Conservation (phyloP, 495 filamentous ascomycete species). For the Neurospora sp. region DNA sequence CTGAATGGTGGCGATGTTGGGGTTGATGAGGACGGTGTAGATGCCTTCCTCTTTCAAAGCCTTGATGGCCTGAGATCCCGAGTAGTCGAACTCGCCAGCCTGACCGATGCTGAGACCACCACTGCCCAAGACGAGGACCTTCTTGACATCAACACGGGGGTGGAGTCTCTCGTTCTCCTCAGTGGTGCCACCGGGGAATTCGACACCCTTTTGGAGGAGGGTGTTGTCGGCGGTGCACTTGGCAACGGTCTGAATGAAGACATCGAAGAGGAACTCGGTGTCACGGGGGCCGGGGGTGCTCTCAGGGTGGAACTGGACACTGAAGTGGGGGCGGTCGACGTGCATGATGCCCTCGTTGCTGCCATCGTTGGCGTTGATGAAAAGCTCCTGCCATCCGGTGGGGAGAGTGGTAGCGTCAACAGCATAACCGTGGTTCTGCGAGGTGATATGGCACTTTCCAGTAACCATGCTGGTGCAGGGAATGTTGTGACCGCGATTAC, state of each 20-base stretch:
- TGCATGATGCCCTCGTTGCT: constrained; percentile 97
- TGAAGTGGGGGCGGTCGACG: constrained; percentile 77
- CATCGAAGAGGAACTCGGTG: constrained; percentile 92
- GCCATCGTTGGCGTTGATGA: constrained; percentile 95
- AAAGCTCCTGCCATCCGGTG: constrained; percentile 77
- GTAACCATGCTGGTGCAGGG: constrained; percentile 91
- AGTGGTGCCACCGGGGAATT: constrained; percentile 73
- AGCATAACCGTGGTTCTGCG: constrained; percentile 93
- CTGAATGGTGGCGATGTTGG: constrained; percentile 97
- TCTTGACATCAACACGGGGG: constrained; percentile 78
- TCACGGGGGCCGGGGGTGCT: constrained; percentile 93
- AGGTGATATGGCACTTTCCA: constrained; percentile 95
- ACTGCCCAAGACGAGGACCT: constrained; percentile 86
- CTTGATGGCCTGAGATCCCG: constrained; percentile 91
- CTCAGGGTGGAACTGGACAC: constrained; percentile 97
- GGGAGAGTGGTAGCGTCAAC: constrained; percentile 73
- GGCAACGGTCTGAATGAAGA: constrained; percentile 80
- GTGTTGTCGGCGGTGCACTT: constrained; percentile 48
- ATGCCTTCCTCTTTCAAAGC: constrained; percentile 94
- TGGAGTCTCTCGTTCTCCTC: constrained; percentile 65
- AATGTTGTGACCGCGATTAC: constrained; percentile 97
- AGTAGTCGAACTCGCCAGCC: constrained; percentile 96
- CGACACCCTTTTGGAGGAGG: constrained; percentile 57
- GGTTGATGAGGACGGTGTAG: constrained; percentile 91
- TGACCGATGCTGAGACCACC: constrained; percentile 94